Percentiles rank a stretch among this genome's conserved stretches.
Conservation (phyloP, 768 basidiomycete species). For the Chiua virens region DNA sequence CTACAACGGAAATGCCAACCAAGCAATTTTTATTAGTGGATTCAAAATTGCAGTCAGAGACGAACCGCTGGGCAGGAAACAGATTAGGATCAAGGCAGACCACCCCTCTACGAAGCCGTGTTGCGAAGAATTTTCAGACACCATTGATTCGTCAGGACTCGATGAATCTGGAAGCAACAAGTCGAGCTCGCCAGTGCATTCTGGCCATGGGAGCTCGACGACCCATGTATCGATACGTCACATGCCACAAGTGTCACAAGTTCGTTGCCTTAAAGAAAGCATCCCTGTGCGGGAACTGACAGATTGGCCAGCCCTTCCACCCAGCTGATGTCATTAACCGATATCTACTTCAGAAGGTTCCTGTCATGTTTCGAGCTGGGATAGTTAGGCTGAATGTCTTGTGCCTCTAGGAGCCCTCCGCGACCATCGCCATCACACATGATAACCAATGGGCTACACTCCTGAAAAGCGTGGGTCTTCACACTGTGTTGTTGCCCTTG, state of each 20-base stretch:
- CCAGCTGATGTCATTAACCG: background rate
- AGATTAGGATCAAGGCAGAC: background rate
- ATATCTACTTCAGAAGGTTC: background rate
- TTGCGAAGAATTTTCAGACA: background rate
- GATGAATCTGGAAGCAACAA: background rate
- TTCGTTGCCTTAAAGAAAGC: background rate
- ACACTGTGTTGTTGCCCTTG: too few species aligned
- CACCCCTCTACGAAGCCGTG: background rate
- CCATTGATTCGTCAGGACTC: background rate
- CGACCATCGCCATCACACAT: slow-evolving; percentile 1
- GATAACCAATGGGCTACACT: slow-evolving; percentile 5
- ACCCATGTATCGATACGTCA: background rate
- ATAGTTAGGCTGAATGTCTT: too few species aligned
- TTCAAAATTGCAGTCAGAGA: background rate
- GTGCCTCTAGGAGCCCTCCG: background rate
- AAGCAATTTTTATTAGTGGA: background rate
- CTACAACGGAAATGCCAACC: background rate
- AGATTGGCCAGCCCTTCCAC: background rate
- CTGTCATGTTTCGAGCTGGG: background rate
- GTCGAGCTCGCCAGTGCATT: background rate
- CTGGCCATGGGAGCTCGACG: background rate
- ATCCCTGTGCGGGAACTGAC: background rate
- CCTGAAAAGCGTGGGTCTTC: background rate
- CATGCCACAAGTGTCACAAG: background rate
- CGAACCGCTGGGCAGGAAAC: background rate